Percentiles rank a stretch among this genome's conserved stretches.
phyloP scores from a whole-genome alignment of 805 yeast genomes.

The Cyberlindnera lachancei region DNA sequence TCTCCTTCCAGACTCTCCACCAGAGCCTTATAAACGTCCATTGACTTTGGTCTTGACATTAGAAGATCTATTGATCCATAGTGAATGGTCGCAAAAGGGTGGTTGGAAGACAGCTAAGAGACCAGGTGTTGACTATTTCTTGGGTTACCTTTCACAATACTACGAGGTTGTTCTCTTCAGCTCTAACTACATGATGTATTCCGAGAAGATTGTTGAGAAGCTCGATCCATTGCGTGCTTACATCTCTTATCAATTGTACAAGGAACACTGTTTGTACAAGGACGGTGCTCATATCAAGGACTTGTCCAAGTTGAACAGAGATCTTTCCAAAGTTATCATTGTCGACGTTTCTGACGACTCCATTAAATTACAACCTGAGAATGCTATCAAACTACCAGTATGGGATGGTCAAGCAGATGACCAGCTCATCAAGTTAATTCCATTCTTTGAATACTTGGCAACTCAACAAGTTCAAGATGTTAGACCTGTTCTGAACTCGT shows the following conservation, averaged over 20 bases:
- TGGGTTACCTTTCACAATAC: slow-evolving; percentile 90
- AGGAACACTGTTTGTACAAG: slow-evolving; percentile 80
- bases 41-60: slow-evolving; percentile 80
- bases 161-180: slow-evolving; percentile 92
- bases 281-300: slow-evolving; percentile 91
- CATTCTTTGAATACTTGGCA: slow-evolving; percentile 90
- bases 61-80: slow-evolving; percentile 86
- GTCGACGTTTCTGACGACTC: slow-evolving; percentile 72
- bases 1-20: slow-evolving; percentile 84
- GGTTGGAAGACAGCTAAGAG: slow-evolving; percentile 99
- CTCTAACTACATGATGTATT: slow-evolving; percentile 75
- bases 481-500: slow-evolving; percentile 77
- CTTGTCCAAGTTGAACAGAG: slow-evolving; percentile 84
- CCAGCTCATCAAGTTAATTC: slow-evolving; percentile 70
- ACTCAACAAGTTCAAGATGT: slow-evolving; percentile 82
- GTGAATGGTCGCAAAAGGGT: slow-evolving; percentile 82
- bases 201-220: slow-evolving; percentile 78
- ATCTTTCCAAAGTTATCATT: slow-evolving; percentile 68
- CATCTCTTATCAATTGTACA: slow-evolving; percentile 76
- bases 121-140: slow-evolving; percentile 95
- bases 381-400: slow-evolving; percentile 75
- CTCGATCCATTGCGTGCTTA: slow-evolving; percentile 91
- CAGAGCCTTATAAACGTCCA: slow-evolving; percentile 89
- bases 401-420: slow-evolving; percentile 90
- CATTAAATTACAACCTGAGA: slow-evolving; percentile 82